Evolutionary conservation across 305 asterid species (phyloP), one percentile per base, ranked within the genome.

Genomic region (Fraxinus velutina): DNA sequence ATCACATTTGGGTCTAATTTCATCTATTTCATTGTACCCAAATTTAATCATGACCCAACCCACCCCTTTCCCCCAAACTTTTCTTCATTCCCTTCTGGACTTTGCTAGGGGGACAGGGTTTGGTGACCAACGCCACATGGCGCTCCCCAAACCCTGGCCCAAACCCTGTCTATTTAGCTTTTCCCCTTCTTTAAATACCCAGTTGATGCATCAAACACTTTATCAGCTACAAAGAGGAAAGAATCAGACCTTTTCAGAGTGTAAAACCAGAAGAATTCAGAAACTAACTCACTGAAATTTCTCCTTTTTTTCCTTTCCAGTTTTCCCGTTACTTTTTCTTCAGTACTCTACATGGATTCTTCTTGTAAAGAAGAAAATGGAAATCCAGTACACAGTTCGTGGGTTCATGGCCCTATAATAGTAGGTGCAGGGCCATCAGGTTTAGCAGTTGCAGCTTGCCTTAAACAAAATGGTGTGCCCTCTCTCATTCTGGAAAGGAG

Each of bases 391-490:
- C 79, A 84, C 52, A 81, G 82, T 73, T 12, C 33, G 10, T 78
- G 84, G 42, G 82, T 86, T 10, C n/a, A 82, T 78, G 95, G 94
- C 17, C 99, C 99, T 27, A 93, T 95, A 2, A 93, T 95, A 70
- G 84, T 95, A 21, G 99, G 99, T 4, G 99, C 97, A 3, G 99
- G 98, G 6, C 99, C 99, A 0, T 93, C 99, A 34, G 99, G 99
- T 78, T 91, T 95, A 0, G 98, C 99, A 2, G 96, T 84, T 2
- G 88, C 99, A 12, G 99, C 98, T 5, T 93, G 98, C 86, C 93
- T 95, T 6, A 86, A 83, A 77, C 79, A 86, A 27, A 79, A 84
- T 66, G 97, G 94, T 22, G 92, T 93, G 13, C 64, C 94, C 1
- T 86, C 97, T 2, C 39, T 93, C 2, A 55, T 95, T 9, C 97